These are phyloP conservation scores for Miscanthus lutarioriparius DNA, from an alignment of 176 grass and related monocot genomes.

Conservation along the genomic window DNA sequence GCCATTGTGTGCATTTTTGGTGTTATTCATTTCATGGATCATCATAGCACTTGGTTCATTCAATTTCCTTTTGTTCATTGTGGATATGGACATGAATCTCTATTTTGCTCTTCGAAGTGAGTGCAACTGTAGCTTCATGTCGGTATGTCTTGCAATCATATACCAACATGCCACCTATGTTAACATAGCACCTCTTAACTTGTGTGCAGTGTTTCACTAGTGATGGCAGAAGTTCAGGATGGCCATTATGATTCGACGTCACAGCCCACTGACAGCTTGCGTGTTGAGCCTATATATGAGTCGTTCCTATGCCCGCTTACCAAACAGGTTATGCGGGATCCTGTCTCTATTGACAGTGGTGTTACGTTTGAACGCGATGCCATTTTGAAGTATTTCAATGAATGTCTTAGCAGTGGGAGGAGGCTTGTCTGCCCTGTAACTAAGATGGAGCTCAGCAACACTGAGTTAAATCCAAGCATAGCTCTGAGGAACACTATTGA, in stretches of 20 bases:
- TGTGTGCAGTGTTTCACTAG: constrained; percentile 41
- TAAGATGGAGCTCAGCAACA: constrained; percentile 64
- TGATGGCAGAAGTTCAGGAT: constrained; percentile 70
- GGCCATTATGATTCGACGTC: constrained; percentile 46
- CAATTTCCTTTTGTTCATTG: background rate
- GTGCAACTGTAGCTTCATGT: background rate
- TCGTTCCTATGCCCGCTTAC: constrained; percentile 87
- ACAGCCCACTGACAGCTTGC: constrained; percentile 51
- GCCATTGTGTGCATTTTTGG: background rate
- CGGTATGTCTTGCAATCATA: background rate
- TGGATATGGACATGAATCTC: background rate
- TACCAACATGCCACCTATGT: background rate
- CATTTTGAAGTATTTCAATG: constrained; percentile 75
- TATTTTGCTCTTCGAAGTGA: background rate
- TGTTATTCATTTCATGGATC: background rate
- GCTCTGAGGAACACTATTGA: constrained; percentile 82
- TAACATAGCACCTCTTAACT: background rate
- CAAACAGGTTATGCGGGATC: constrained; percentile 85
- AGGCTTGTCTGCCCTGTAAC: constrained; percentile 76
- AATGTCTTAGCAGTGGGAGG: constrained; percentile 55
- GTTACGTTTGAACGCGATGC: constrained; percentile 81
- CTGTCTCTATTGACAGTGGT: constrained; percentile 82
- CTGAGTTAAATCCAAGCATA: constrained; percentile 82
- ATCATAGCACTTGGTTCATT: background rate
- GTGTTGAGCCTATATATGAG: constrained; percentile 84